Evolutionary conservation across 352 stramenopile species (phyloP).

Genomic region (Globisporangium recalcitrans): DNA sequence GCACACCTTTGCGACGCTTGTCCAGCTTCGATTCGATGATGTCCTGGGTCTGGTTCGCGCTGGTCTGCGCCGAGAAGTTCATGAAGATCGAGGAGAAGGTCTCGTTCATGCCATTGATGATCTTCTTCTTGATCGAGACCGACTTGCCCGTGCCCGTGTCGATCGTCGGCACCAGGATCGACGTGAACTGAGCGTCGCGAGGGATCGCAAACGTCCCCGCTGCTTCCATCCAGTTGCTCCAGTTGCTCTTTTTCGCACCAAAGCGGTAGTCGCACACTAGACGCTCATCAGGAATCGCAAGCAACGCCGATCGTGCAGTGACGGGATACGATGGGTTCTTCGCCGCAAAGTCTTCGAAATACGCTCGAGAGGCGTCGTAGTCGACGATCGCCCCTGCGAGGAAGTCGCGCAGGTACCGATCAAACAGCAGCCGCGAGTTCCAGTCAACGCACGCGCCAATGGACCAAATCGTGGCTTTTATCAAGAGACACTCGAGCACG

Average conservation of each 20-base stretch:
- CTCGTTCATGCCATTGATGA: slow-evolving; percentile 71
- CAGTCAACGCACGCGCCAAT: slow-evolving; percentile 90
- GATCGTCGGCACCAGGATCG: slow-evolving; percentile 91
- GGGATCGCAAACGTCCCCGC: slow-evolving; percentile 52
- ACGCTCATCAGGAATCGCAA: slow-evolving; percentile 53
- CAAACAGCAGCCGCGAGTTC: slow-evolving; percentile 77
- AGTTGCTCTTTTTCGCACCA: slow-evolving; percentile 77
- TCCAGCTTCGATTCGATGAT: slow-evolving; percentile 93
- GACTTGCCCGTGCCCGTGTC: slow-evolving; percentile 94
- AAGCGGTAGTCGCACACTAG: slow-evolving; percentile 92
- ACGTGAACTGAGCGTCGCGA: slow-evolving; percentile 73
- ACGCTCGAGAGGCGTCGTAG: slow-evolving; percentile 32
- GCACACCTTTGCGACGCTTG: slow-evolving; percentile 90
- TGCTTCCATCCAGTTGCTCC: slow-evolving; percentile 75
- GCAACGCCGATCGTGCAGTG: slow-evolving; percentile 21
- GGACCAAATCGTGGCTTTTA: slow-evolving; percentile 88
- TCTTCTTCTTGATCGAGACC: slow-evolving; percentile 92
- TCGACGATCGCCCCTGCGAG: slow-evolving; percentile 34
- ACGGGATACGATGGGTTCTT: slow-evolving; percentile 80
- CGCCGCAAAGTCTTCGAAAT: slow-evolving; percentile 79
- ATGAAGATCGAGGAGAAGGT: slow-evolving; percentile 88
- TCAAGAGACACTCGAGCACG: slow-evolving; percentile 82
- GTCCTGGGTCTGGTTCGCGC: slow-evolving; percentile 92
- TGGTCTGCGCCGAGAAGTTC: slow-evolving; percentile 92
- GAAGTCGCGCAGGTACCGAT: slow-evolving; percentile 79